Base-by-base conservation (phyloP, 345 rosid species). In the Reutealis trisperma region DNA sequence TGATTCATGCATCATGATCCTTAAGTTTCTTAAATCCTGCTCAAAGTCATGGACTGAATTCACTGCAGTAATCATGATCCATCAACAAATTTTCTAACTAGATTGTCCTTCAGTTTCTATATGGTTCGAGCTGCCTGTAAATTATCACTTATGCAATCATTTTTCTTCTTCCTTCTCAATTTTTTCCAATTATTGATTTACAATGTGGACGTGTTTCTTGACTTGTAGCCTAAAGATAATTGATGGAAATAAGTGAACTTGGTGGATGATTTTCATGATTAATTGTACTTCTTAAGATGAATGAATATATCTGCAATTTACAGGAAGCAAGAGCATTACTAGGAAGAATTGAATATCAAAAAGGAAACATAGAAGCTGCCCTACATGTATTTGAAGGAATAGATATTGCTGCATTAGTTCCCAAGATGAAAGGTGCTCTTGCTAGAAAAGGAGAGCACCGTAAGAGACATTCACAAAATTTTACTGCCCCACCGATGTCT, bases 261-360 rank as follows among this genome's bases (percentile, higher is more conserved):
- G 32, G 6, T 18, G 64, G 42, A 77, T 72, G 22, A 5, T 67
- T 52, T 47, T 72, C 19, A 51, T 5, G 21, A 18, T 55, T 1
- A 4, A 22, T 45, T 42, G 21, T 45, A 1, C 6, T 52, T 34
- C 30, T 45, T 15, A 67, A 76, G 30, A 25, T 19, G 60, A 42
- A 5, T 5, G 41, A 37, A 30, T 52, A 27, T 65, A 25, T 21
- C 52, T 44, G 60, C 42, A 62, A 44, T 74, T 57, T 83, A 22
- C 70, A 91, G 96, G 96, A 91, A 88, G 96, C 93, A 65, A 90
- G 92, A 75, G 96, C 93, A 72, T 82, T 91, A 78, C 78, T 91
- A 63, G 93, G 92, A 77, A 88, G 91, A 83, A 88, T 88, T 27
- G 93, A 91, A 77, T 88, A 86, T 81, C 96, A 90, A 54, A 90